Evolutionary conservation across 345 rosid species (phyloP), one percentile per base, ranked within the genome.

Genomic region (Triadica sebifera): DNA sequence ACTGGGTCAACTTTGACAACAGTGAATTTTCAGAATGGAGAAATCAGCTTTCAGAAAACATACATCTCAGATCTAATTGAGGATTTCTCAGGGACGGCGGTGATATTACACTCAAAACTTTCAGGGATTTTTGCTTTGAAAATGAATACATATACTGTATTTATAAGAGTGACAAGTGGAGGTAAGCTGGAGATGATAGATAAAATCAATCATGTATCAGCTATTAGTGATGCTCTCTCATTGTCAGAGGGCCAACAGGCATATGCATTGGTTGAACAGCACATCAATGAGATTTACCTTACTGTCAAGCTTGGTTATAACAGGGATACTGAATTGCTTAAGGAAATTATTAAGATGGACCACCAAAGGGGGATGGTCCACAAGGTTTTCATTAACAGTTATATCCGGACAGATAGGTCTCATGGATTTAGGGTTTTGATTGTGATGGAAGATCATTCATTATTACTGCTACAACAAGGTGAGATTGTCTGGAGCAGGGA

Each of bases 371-470:
- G 99, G 25, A 77, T 84, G 77, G 92, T 90, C 68, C 86, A 88
- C 66, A 91, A 88, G 89, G 92, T 96, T 85, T 96, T 91, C 85
- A 84, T 96, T 75, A 93, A 96, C 79, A 90, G 86, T 84, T 96
- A 93, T 82, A 73, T 91, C 76, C 84, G 88, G 81, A 96, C 98
- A n/a, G 99, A 96, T 80, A 91, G 85, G 79, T 86, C 95, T 72
- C 79, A 96, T 83, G 99, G 99, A 52, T 96, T 93, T 79, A 88
- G 99, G 89, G 97, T 87, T n/a, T 88, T 93, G 84, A 85, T 96
- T 72, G 90, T 93, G 73, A 90, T 96, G 99, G 99, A 96, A 87
- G 98, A 96, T 83, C 98, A 93, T 85, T 93, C 99, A 50, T 85
- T 96, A 43, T 83, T 91, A 78, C 84, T 96, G 78, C 81, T 93